Percentiles rank a stretch among this genome's conserved stretches.
Conservation (phyloP, 75 land plant species). For the Pinus taeda region DNA sequence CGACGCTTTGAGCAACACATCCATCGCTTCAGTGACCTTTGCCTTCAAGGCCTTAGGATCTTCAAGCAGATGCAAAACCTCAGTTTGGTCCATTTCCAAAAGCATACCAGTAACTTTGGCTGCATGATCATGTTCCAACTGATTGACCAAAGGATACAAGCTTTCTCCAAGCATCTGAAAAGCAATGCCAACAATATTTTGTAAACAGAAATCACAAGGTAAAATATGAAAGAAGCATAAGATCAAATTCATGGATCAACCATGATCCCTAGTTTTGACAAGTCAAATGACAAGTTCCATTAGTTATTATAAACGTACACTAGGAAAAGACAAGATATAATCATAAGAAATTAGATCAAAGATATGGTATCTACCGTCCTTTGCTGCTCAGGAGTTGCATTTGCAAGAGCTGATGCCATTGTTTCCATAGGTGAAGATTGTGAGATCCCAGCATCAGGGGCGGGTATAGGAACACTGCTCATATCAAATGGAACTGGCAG, state of each 20-base stretch:
- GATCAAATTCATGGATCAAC: not conserved
- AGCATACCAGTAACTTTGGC: conserved; percentile 99
- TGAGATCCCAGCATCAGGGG: conserved; percentile 41
- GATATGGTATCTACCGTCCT: conserved; percentile 53
- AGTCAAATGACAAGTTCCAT: too few relatives aligned
- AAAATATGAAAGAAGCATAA: not conserved
- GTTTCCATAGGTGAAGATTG: conserved; percentile 64
- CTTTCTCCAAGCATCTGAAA: conserved; percentile 86
- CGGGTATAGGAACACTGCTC: conserved; percentile 52
- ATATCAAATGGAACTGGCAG: conserved; percentile 72
- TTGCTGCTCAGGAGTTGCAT: conserved; percentile 90
- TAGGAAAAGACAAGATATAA: not conserved
- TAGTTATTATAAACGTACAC: not conserved
- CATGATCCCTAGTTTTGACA: not conserved
- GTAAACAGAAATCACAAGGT: not conserved
- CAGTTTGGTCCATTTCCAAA: conserved; percentile 96
- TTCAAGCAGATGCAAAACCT: conserved; percentile 86
- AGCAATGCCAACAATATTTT: not conserved
- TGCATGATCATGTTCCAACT: conserved; percentile 79
- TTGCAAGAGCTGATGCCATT: conserved; percentile 90
- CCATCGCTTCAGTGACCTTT: conserved; percentile 94
- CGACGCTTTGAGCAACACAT: conserved; percentile 74
- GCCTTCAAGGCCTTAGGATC: conserved; percentile 91
- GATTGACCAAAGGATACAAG: conserved; percentile 83
- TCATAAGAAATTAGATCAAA: not conserved